Evolutionary conservation across 2,329 filamentous ascomycete species (phyloP).

Genomic region (Leptographium lundbergii): DNA sequence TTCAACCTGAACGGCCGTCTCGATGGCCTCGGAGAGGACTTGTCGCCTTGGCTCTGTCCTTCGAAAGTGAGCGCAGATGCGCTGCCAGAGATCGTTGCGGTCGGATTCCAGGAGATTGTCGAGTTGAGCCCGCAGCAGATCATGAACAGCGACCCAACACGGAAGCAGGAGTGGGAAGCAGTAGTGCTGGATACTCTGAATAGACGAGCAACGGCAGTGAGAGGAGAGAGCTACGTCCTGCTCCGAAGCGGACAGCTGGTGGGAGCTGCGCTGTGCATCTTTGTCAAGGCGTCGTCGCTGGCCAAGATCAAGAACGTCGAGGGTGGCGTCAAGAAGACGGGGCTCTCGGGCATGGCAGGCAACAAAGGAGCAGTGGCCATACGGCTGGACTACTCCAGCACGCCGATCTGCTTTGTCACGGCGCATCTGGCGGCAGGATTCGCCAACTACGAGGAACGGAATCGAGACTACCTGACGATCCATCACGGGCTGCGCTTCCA

Average conservation of each 20-base stretch:
- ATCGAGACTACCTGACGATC: constrained; percentile 85
- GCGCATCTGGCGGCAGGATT: constrained; percentile 94
- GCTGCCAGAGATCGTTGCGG: constrained; percentile 73
- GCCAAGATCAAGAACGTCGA: constrained; percentile 90
- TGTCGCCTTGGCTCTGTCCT: constrained; percentile 78
- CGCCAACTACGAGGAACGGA: constrained; percentile 90
- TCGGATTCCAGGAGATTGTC: constrained; percentile 98
- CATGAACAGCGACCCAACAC: constrained; percentile 90
- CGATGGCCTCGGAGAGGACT: constrained; percentile 62
- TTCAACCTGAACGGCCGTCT: constrained; percentile 92
- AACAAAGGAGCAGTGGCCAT: constrained; percentile 98
- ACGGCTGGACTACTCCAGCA: constrained; percentile 86
- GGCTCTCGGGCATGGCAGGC: constrained; percentile 91
- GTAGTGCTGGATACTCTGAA: constrained; percentile 72
- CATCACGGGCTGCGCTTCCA: constrained; percentile 81
- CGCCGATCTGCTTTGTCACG: constrained; percentile 87
- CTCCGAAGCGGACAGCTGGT: constrained; percentile 88
- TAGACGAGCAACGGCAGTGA: constrained; percentile 47
- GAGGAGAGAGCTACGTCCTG: constrained; percentile 72
- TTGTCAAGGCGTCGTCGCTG: constrained; percentile 68
- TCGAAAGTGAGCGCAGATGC: constrained; percentile 35
- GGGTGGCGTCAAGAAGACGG: constrained; percentile 85
- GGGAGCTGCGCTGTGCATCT: constrained; percentile 83
- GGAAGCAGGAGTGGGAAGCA: constrained; percentile 75
- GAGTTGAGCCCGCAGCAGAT: constrained; percentile 95